Evolutionary conservation across 2,329 filamentous ascomycete genomes (phyloP), one percentile per base, ranked within the genome.

Genomic region (Cercospora sp.): DNA sequence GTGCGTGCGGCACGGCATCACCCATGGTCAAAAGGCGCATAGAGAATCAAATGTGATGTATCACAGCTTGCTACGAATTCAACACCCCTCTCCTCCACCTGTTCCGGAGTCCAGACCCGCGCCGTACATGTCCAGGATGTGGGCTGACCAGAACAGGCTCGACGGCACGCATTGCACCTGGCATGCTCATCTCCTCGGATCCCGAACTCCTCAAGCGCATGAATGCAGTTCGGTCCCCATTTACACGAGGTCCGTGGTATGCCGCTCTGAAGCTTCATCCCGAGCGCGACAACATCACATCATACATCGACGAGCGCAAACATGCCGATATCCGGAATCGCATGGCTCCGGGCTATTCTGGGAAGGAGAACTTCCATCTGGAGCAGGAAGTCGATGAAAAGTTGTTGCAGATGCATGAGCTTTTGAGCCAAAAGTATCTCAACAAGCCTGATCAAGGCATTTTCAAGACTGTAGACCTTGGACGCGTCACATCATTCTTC

Each of bases 251-350:
- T 28, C 74, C 74, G 30, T 80, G 78, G 77, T 80, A 80, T 70
- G 74, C 74, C 5, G 78, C 76, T 0, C 69, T 80, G 43, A 77
- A 80, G 61, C 75, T 81, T 26, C 79, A 81, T 66, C 79, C 79
- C 2, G 78, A 79, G 28, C 76, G 77, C 4, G 79, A 81, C 68
- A 81, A 80, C 70, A 79, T 81, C 70, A 78, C 77, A 8, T 80
- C 78, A 8, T 75, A 78, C 53, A 74, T 76, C 43, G 79, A 81
- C 66, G 80, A 81, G 69, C 70, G 71, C 62, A 77, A 78, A 30
- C 80, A 81, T 75, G 75, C 77, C 45, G 77, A 78, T 40, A 75
- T 81, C 58, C 76, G 79, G 16, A 76, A 67, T 24, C 75, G 76
- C 59, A 80, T 80, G 78, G 76, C 78, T 1, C 76, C 77, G 8